Conservation (phyloP, 2,329 filamentous ascomycete genomes). For the Saccharata proteae region DNA sequence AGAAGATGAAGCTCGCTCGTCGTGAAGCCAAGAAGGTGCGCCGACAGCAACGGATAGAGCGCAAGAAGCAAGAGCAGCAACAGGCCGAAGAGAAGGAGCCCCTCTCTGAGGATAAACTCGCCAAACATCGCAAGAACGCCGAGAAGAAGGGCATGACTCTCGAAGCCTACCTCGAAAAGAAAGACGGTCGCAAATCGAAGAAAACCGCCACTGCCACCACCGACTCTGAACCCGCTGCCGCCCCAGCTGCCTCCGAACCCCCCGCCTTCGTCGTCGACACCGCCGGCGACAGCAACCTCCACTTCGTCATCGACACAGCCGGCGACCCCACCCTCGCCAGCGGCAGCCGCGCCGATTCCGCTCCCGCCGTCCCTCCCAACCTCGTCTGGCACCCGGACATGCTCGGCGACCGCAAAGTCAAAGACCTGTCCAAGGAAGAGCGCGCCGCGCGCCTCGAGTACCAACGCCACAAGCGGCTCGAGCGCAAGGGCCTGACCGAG, state of each 20-base stretch:
- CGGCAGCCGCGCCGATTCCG: not conserved
- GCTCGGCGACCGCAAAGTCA: conserved; percentile 6
- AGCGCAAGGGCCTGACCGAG: not conserved
- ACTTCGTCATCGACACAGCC: conserved; percentile 11
- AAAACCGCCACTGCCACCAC: not conserved
- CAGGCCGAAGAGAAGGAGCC: not conserved
- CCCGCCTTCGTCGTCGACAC: not conserved
- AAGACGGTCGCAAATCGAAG: conserved; percentile 11
- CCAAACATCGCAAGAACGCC: conserved; percentile 3
- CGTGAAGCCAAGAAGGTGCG: not conserved
- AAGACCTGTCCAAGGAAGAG: conserved; percentile 5
- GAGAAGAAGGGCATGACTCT: conserved; percentile 23
- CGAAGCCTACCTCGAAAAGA: conserved; percentile 25
- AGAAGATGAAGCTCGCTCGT: conserved; percentile 1
- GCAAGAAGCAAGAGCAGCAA: too few species aligned
- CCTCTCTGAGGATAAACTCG: not conserved
- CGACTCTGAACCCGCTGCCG: not conserved
- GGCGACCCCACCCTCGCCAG: conserved; percentile 7
- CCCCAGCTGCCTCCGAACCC: conserved; percentile 5
- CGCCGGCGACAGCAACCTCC: conserved; percentile 10
- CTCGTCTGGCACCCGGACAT: conserved; percentile 9
- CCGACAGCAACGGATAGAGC: conserved; percentile 1
- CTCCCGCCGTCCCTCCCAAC: not conserved
- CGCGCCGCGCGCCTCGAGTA: conserved; percentile 3
- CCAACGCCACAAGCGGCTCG: not conserved